Conservation (phyloP, 2,329 filamentous ascomycete genomes). For the Botrytis galanthina region DNA sequence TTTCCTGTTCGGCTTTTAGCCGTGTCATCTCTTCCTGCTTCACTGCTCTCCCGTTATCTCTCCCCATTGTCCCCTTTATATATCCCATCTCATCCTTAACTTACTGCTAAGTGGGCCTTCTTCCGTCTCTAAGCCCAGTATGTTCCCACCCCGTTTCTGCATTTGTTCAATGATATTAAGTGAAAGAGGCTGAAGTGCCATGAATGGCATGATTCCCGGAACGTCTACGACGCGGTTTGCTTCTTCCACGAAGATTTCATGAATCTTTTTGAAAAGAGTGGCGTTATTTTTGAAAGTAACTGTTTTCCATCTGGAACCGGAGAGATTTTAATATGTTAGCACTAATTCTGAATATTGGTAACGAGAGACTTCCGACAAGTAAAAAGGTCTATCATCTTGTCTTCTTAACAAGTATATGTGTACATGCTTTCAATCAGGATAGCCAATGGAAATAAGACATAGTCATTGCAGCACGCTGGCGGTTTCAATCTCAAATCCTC, state of each 20-base stretch:
- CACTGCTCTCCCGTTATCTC: background rate
- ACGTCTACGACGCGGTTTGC: background rate
- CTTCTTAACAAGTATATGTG: background rate
- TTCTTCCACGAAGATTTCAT: background rate
- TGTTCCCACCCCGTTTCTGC: background rate
- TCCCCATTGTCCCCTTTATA: background rate
- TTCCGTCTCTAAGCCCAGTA: background rate
- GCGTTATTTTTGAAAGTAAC: constrained; percentile 8
- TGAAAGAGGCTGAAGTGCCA: background rate
- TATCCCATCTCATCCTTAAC: background rate
- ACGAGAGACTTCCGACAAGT: background rate
- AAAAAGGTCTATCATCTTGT: background rate
- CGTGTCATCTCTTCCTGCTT: background rate
- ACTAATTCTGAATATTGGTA: background rate
- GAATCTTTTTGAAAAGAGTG: background rate
- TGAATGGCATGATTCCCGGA: background rate
- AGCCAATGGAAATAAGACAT: background rate
- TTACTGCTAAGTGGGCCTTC: background rate
- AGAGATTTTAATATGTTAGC: background rate
- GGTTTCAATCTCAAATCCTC: background rate
- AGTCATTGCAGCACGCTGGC: background rate
- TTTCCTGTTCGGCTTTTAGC: background rate
- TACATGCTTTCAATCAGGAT: background rate
- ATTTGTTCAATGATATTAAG: background rate
- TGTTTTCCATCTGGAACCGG: background rate